These are phyloP conservation scores for Hortaea sp. DNA, from an alignment of 2,329 filamentous ascomycete genomes.

Conservation along the genomic window DNA sequence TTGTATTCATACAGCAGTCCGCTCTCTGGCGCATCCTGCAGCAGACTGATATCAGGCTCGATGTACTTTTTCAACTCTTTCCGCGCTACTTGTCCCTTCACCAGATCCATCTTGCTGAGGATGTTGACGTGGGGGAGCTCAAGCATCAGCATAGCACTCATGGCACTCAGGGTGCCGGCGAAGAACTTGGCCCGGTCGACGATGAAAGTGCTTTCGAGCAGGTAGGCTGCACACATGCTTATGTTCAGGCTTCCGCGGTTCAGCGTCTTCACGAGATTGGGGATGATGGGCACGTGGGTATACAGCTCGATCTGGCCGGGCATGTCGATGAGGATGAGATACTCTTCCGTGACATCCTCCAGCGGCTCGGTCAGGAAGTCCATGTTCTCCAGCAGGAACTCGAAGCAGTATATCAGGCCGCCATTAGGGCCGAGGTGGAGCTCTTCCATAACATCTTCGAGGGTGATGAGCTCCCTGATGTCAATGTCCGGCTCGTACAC, in stretches of 20 bases:
- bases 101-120: slow-evolving; percentile 93
- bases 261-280: slow-evolving; percentile 70
- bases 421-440: slow-evolving; percentile 84
- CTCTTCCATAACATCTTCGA: slow-evolving; percentile 95
- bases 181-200: slow-evolving; percentile 97
- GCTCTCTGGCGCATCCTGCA: slow-evolving; percentile 68
- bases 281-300: slow-evolving; percentile 89
- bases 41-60: slow-evolving; percentile 69
- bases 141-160: slow-evolving; percentile 98
- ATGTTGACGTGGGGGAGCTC: slow-evolving; percentile 96
- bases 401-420: slow-evolving; percentile 91
- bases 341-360: slow-evolving; percentile 81
- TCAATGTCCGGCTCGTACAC: slow-evolving; percentile 86
- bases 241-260: slow-evolving; percentile 78
- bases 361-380: slow-evolving; percentile 82
- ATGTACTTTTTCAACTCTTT: slow-evolving; percentile 84
- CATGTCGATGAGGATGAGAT: slow-evolving; percentile 97
- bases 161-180: slow-evolving; percentile 85
- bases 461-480: slow-evolving; percentile 87
- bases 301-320: slow-evolving; percentile 98
- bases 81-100: slow-evolving; percentile 79
- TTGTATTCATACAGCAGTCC: slow-evolving; percentile 30
- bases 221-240: slow-evolving; percentile 83
- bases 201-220: slow-evolving; percentile 92
- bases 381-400: slow-evolving; percentile 88